Percentiles rank a stretch among this genome's conserved stretches.
Evolutionary conservation across 2,329 filamentous ascomycete species (phyloP).

Genomic region (Aphanocladium album): DNA sequence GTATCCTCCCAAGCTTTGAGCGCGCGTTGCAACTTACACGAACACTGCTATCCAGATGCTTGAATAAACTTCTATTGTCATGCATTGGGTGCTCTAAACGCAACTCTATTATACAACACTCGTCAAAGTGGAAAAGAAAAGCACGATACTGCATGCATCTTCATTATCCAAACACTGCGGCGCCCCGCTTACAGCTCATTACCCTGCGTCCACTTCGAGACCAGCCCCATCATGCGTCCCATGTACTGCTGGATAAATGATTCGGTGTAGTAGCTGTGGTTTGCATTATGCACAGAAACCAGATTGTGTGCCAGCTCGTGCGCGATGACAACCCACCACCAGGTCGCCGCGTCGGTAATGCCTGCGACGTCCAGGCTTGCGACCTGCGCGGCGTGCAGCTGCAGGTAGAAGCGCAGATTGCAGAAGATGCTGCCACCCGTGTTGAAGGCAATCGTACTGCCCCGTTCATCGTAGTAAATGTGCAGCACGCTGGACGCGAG

Average conservation of each 20-base stretch:
- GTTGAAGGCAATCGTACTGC: conserved; percentile 91
- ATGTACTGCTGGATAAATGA: conserved; percentile 77
- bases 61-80: not conserved
- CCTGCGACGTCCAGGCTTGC: conserved; percentile 32
- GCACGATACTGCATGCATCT: not conserved
- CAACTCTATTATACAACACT: not conserved
- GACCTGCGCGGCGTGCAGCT: conserved; percentile 61
- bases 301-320: conserved; percentile 96
- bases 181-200: not conserved
- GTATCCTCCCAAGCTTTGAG: too few relatives aligned
- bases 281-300: conserved; percentile 68
- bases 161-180: not conserved
- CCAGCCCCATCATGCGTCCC: conserved; percentile 58
- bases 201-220: conserved; percentile 10
- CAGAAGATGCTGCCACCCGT: conserved; percentile 82
- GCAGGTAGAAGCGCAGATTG: conserved; percentile 81
- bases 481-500: conserved; percentile 66
- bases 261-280: conserved; percentile 83
- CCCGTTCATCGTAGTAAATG: conserved; percentile 77
- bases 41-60: not conserved
- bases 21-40: not conserved
- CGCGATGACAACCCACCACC: conserved; percentile 94
- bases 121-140: not conserved
- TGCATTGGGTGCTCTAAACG: not conserved
- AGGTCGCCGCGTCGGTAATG: conserved; percentile 66